Evolutionary conservation across 805 yeast genomes (phyloP).

Genomic region (Geotrichum ghanense): DNA sequence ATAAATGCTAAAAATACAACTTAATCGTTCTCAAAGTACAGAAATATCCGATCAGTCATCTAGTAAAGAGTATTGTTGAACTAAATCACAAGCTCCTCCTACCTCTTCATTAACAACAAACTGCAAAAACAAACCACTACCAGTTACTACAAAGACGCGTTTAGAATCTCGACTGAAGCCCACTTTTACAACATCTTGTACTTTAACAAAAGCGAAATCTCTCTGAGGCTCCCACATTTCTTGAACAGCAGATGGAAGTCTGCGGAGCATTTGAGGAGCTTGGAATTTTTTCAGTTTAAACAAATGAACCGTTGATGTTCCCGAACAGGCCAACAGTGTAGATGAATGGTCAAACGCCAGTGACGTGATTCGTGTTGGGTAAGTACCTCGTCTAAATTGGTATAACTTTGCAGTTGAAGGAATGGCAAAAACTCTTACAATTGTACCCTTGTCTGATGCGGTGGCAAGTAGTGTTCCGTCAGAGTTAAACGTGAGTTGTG

Average conservation of each 20-base stretch:
- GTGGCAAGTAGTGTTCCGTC: conserved; percentile 81
- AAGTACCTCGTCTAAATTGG: conserved; percentile 79
- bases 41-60: no score
- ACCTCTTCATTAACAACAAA: conserved; percentile 75
- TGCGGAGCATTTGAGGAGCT: conserved; percentile 20
- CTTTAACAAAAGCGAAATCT: conserved; percentile 80
- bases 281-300: conserved; percentile 51
- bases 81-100: conserved; percentile 85
- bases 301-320: conserved; percentile 88
- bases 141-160: conserved; percentile 60
- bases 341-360: conserved; percentile 66
- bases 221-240: conserved; percentile 82
- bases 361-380: conserved; percentile 70
- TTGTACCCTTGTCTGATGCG: conserved; percentile 83
- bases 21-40: no score
- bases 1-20: no score
- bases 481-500: conserved; percentile 52
- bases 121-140: conserved; percentile 70
- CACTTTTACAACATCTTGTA: conserved; percentile 33
- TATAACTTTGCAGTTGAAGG: conserved; percentile 40
- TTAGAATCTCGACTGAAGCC: conserved; percentile 11
- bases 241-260: conserved; percentile 64
- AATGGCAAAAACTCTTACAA: conserved; percentile 70
- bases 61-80: conserved; percentile 54
- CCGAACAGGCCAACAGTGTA: conserved; percentile 70